Percentiles rank a stretch among this genome's conserved stretches.
Evolutionary conservation across 805 yeast species (phyloP).

Genomic region (Ogataea ganodermae): DNA sequence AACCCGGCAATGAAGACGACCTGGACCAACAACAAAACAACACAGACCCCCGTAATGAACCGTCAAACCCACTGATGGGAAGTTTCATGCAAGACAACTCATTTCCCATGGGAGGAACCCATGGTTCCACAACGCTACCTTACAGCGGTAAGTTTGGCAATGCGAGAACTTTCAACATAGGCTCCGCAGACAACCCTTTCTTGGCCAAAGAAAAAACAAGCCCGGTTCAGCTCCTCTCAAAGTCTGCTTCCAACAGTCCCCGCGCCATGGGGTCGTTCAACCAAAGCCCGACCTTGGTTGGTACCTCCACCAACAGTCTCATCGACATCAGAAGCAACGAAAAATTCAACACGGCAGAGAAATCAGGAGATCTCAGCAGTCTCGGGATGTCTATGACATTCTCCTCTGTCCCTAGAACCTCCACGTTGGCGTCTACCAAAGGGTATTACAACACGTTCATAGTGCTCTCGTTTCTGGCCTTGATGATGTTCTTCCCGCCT

Average conservation of each 20-base stretch:
- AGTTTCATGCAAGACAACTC: conserved; percentile 5
- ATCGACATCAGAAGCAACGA: conserved; percentile 11
- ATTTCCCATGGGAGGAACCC: neutral
- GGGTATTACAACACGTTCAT: conserved; percentile 28
- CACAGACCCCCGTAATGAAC: conserved; percentile 1
- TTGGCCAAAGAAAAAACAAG: conserved; percentile 14
- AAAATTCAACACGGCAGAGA: conserved; percentile 9
- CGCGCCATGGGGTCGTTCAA: conserved; percentile 1
- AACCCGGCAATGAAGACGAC: conserved; percentile 15
- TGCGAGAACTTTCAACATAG: conserved; percentile 4
- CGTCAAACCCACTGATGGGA: conserved; percentile 1
- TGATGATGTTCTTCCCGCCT: conserved; percentile 30
- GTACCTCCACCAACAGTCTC: conserved; percentile 8
- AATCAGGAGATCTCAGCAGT: conserved; percentile 6
- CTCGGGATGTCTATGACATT: conserved; percentile 6
- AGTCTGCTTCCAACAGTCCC: conserved; percentile 9
- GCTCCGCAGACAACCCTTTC: conserved; percentile 16
- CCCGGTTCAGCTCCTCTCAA: conserved; percentile 3
- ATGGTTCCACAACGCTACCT: conserved; percentile 6
- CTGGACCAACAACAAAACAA: neutral
- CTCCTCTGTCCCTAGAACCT: conserved; percentile 7
- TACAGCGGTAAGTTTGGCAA: conserved; percentile 12
- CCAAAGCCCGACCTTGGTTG: conserved; percentile 5
- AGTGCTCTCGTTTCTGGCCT: conserved; percentile 22
- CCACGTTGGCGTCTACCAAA: conserved; percentile 12